Evolutionary conservation across 148 eudicot species (phyloP).

Genomic region (Rhododendron henanense): DNA sequence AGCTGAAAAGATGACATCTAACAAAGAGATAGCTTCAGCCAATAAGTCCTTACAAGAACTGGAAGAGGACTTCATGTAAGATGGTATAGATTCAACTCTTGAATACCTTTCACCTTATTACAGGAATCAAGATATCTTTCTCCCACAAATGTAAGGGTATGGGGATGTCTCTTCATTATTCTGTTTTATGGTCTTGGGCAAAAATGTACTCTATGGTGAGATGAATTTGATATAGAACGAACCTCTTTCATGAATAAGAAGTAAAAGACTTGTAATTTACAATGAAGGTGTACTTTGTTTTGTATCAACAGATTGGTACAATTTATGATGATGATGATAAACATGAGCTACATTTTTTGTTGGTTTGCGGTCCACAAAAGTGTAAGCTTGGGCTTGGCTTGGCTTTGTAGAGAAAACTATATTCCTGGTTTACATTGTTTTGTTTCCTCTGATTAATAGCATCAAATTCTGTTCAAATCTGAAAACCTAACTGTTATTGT

Average conservation of each 20-base stretch:
- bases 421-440: neutral
- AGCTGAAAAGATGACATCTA: conserved; percentile 97
- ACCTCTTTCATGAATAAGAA: neutral
- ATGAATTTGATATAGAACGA: neutral
- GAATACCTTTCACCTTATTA: neutral
- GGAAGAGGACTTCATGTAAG: conserved; percentile 95
- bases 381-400: neutral
- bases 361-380: neutral
- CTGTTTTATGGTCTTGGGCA: conserved; percentile 5
- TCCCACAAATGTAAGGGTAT: neutral
- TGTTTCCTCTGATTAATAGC: neutral
- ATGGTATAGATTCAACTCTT: neutral
- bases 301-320: neutral
- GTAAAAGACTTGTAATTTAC: neutral
- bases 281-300: neutral
- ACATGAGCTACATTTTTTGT: neutral
- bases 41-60: conserved; percentile 86
- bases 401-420: neutral
- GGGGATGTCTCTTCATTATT: conserved; percentile 2
- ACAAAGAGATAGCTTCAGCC: conserved; percentile 81
- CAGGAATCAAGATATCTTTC: conserved; percentile 10
- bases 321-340: conserved; percentile 15
- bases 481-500: neutral
- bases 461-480: neutral
- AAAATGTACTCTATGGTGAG: conserved; percentile 3